A percentile compares a stretch with the other conserved stretches of the same genome.
Evolutionary conservation across 352 stramenopile genomes (phyloP).

Genomic region (Globisporangium paroecandrum): DNA sequence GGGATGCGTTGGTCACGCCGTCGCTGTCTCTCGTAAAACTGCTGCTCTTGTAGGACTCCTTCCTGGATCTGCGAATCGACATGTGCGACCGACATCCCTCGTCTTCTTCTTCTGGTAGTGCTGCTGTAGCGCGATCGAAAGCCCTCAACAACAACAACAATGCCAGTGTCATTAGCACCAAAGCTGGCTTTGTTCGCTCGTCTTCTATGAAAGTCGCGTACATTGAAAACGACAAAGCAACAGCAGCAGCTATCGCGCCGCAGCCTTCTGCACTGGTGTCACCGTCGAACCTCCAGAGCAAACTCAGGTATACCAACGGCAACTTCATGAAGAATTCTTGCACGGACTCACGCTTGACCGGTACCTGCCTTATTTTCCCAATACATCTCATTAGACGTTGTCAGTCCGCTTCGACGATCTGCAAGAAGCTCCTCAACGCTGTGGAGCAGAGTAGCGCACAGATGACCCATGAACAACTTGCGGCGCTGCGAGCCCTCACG

Average conservation of each 20-base stretch:
- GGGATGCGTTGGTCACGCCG: not conserved
- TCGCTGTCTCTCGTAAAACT: not conserved
- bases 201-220: slow-evolving; percentile 9
- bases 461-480: slow-evolving; percentile 35
- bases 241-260: not conserved
- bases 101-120: not conserved
- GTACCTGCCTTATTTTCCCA: not conserved
- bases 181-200: not conserved
- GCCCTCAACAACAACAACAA: not conserved
- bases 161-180: not conserved
- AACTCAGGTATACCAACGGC: slow-evolving; percentile 17
- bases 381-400: slow-evolving; percentile 34
- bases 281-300: slow-evolving; percentile 26
- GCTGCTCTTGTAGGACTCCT: slow-evolving; percentile 16
- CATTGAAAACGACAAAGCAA: slow-evolving; percentile 11
- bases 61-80: slow-evolving; percentile 34
- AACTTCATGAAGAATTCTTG: not conserved
- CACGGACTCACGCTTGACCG: too few relatives aligned
- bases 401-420: slow-evolving; percentile 59
- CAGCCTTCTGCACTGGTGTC: slow-evolving; percentile 10
- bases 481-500: slow-evolving; percentile 33
- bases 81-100: slow-evolving; percentile 13
- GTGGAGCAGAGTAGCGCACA: slow-evolving; percentile 44
- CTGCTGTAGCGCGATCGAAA: slow-evolving; percentile 4
- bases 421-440: slow-evolving; percentile 59